Base-by-base conservation (phyloP, 2,329 filamentous ascomycete species). In the Ceratocystis variospora region DNA sequence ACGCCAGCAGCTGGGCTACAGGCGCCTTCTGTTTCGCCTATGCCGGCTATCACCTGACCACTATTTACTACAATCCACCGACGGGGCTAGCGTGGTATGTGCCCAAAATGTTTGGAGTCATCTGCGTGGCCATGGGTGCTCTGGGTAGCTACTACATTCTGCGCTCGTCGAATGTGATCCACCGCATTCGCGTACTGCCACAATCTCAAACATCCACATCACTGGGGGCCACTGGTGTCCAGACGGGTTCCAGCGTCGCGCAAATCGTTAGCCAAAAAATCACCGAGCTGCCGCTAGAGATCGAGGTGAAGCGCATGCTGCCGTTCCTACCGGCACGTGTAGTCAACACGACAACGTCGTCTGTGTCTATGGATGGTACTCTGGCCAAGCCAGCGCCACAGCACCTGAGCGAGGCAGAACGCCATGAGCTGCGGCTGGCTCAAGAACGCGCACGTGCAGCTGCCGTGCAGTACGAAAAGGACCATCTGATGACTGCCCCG, bases 111-210 rank as follows among this genome's bases (percentile, higher is more conserved):
- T 87, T 84, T 70, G 80, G 78, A 50, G 77, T 79, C 53, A 78
- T 86, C 57, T 85, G 83, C 72, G 71, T 86, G 61, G 72, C 82
- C 66, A 84, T 88, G 77, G 81, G 78, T 64, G 77, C 76, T 48
- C 79, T 87, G 73, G 87, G 85, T 68, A 80, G 80, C 59, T 81
- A 81, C 68, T 82, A 88, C 70, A 73, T 87, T 55, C 72, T 81
- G 66, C 81, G 83, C 71, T 83, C 85, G 5, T 73, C 77, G 31
- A 79, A 80, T 64, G 77, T 89, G 62, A 79, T 90, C 70, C 79
- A 78, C 64, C 75, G 74, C 50, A 83, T 88, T 71, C 80, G 79
- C 37, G 78, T 85, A 15, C 74, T 87, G 17, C 81, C 80, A 1
- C 70, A 74, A 7, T 63, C 45, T 48, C 62, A 17, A 67, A 70